Evolutionary conservation across 768 basidiomycete genomes (phyloP), one percentile per base, ranked within the genome.

Genomic region (Lentinula raphanica): DNA sequence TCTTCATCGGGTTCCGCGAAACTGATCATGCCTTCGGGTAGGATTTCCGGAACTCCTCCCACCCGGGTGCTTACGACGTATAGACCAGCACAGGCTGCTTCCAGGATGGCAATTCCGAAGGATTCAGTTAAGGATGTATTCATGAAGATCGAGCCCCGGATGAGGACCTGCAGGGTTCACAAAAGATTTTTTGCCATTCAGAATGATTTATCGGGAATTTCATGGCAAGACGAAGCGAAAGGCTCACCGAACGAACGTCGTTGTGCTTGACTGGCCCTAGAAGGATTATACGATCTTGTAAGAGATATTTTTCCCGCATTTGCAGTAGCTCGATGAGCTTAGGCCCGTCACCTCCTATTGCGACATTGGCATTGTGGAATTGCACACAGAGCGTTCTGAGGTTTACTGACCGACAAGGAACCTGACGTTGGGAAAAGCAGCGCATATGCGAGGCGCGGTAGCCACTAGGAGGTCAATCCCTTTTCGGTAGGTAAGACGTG

Each of bases 21-120:
- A 50, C 91, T 92, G 59, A 98, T 94, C 90, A 98, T 91, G 63
- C 96, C 92, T 58, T 85, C 76, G 0, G 97, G 97, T 13, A 99
- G 74, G 56, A 98, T 90, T 70, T 98, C 97, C 0, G 96, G 93
- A 0, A 98, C 92, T 0, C 97, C 97, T 0, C 97, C 97, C 0
- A 98, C 96, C 44, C 86, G 84, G 0, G 97, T 98, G 40, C 88
- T 88, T 49, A 98, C 96, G 50, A 98, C 89, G 67, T 96, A 96
- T 15, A 98, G 78, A 1, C 97, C 96, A 0, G 93, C 86, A 62
- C 92, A 95, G 0, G 97, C 97, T 0, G 96, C 97, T 74, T 99
- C 97, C 42, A 99, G 81, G 62, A 96, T 94, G n/a, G 90, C 92
- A 62, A 96, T 98, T 0, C 97, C 96, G 63, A 98, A 99, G 0